Base-by-base conservation (phyloP, 2,329 filamentous ascomycete genomes). In the Arthrobotrys megalospora region DNA sequence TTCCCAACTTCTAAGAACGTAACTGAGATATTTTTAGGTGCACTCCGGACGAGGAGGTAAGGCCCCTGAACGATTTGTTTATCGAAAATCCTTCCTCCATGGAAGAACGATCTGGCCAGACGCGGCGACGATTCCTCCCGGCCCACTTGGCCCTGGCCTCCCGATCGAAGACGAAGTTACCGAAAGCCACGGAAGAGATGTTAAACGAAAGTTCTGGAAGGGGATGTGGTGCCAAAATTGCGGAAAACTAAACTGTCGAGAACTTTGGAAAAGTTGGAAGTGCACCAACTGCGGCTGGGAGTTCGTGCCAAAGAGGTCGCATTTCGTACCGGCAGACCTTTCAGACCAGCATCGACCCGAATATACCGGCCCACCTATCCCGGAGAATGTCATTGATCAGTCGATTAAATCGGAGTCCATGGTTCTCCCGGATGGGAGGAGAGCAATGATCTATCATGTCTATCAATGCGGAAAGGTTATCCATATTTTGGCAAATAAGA, bases 141-240 rank as follows among this genome's bases (percentile, higher is more conserved):
- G 64, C 6, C 38, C 68, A 7, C 28, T 79, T 24, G 76, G 68
- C 38, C 76, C 76, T 1, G 52, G 38, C 6, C 41, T 78, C 3
- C 75, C 75, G 7, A 62, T 67, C 4, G 67, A 64, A 21, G 52
- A 78, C 28, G 76, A 73, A 34, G 32, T 10, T 14, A 43, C 53
- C 1, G 65, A 65, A 48, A 75, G 60, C 19, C 14, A 62, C 19
- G 80, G 80, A 6, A 75, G 80, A 11, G 80, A 80, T 45, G 76
- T 81, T 14, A 80, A 80, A 10, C 62, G 81, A 1, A 83, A 85
- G 7, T 89, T 88, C 70, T 91, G 89, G 81, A 85, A 86, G 63
- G 92, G 91, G 0, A 88, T 93, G 55, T 88, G 91, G 1, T 94
- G 92, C 80, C 89, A 89, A 0, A 76, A 84, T 0, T 94, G 92